Evolutionary conservation across 495 filamentous ascomycete genomes (phyloP).

Genomic region (Neurospora terricola): DNA sequence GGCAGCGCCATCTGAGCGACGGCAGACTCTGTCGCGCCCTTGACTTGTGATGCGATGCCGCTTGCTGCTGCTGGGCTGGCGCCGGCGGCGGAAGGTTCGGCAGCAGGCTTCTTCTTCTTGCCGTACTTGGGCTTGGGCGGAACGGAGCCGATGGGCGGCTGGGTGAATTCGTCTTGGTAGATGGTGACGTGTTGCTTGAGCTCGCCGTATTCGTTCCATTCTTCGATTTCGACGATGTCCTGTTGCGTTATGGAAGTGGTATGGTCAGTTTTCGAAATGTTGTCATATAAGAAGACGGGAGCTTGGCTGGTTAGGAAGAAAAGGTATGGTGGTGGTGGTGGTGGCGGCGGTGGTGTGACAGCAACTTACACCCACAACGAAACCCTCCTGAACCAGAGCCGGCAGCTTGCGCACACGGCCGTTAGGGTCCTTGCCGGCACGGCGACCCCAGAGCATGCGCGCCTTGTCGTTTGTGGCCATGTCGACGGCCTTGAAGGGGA

Average conservation of each 20-base stretch:
- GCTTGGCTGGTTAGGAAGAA: background rate
- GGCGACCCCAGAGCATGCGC: constrained; percentile 78
- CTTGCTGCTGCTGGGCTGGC: constrained; percentile 19
- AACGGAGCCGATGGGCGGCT: constrained; percentile 29
- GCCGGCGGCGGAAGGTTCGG: constrained; percentile 21
- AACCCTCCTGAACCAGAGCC: constrained; percentile 76
- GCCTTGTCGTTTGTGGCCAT: constrained; percentile 87
- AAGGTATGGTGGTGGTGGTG: background rate
- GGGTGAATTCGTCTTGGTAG: constrained; percentile 44
- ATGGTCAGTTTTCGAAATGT: background rate
- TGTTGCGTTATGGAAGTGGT: no score
- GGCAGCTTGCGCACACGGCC: constrained; percentile 73
- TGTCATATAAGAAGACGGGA: background rate
- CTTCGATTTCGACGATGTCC: constrained; percentile 91
- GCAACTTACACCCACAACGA: constrained; percentile 70
- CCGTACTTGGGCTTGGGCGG: constrained; percentile 24
- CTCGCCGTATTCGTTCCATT: constrained; percentile 98
- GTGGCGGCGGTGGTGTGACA: background rate
- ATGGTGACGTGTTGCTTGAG: constrained; percentile 70
- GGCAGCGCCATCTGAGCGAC: constrained; percentile 34
- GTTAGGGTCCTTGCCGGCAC: constrained; percentile 49
- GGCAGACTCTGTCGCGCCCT: constrained; percentile 7
- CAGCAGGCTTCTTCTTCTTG: constrained; percentile 9
- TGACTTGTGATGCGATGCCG: constrained; percentile 7
- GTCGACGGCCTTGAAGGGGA: constrained; percentile 87